phyloP scores from a whole-genome alignment of 495 filamentous ascomycete species.

The Bryoglossum gracile region DNA sequence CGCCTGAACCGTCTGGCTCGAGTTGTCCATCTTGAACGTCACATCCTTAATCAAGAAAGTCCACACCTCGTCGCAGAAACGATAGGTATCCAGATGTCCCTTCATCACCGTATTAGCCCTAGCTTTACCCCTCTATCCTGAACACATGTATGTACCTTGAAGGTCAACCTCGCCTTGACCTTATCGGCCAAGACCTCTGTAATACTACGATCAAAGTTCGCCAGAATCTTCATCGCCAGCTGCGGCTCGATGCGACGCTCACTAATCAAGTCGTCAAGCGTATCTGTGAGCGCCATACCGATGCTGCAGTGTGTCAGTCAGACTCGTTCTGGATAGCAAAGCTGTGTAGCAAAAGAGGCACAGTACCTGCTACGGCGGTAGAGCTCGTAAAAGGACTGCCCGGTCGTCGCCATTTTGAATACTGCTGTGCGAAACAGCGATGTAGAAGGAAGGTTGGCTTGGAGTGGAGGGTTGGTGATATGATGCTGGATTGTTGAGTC shows the following conservation, averaged over 20 bases:
- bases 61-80: conserved; percentile 99
- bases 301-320: conserved; percentile 51
- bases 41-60: conserved; percentile 99
- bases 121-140: not conserved
- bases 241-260: conserved; percentile 92
- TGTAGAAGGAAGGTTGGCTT: conserved; percentile 19
- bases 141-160: conserved; percentile 67
- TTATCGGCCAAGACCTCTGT: conserved; percentile 83
- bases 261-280: conserved; percentile 91
- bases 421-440: conserved; percentile 7
- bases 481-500: conserved; percentile 5
- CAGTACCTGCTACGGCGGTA: conserved; percentile 92
- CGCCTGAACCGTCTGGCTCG: conserved; percentile 45
- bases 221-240: conserved; percentile 94
- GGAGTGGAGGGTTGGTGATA: not conserved
- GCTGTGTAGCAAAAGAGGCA: conserved; percentile 21
- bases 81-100: conserved; percentile 98
- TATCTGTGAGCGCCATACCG: conserved; percentile 85
- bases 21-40: conserved; percentile 89
- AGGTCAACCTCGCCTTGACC: conserved; percentile 82
- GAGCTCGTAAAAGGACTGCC: conserved; percentile 77
- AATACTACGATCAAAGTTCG: conserved; percentile 84
- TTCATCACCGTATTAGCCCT: conserved; percentile 31
- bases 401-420: conserved; percentile 20
- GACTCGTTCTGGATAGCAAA: conserved; percentile 20